Evolutionary conservation across 331 rosid genomes (phyloP), one percentile per base, ranked within the genome.

Genomic region (Ulmus americana): DNA sequence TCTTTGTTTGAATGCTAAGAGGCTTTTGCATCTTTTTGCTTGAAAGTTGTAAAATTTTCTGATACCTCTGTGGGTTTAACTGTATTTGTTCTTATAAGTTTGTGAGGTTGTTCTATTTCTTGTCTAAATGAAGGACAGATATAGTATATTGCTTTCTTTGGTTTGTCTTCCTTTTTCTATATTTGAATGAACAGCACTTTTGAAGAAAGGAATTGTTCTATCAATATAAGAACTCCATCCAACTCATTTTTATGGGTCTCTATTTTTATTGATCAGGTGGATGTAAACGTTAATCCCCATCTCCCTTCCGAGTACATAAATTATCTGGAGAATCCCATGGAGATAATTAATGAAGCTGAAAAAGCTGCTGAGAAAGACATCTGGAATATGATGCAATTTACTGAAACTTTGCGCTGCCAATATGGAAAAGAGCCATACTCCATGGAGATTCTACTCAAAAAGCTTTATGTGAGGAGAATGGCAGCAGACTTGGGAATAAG

Each of bases 401-500:
- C 98, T 47, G 98, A 86, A 68, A 86, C 72, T 77, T 76, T 92
- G 55, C 94, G 91, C 47, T 59, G 88, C 67, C 97, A 92, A 47
- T 82, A 86, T 53, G 98, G 98, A 69, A 92, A 92, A 71, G 98
- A 92, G 74, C 98, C 98, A 61, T 71, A 55, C 68, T 80, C 97
- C 59, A 83, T 89, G 98, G 97, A 83, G 86, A 66, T 86, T 73
- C 73, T 92, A n/a, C 68, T 89, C 67, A 80, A 85, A 81, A 89
- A 86, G 79, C 95, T 92, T 51, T 92, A 92, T 51, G 84, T 89
- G 75, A 80, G 85, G 71, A 89, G 97, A 84, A 92, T 92, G 98
- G 90, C 98, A 1, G 98, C 95, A n/a, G 98, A 92, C 80, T 74
- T 92, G 16, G 97, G 98, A 60, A 79, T 92, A 74, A 67, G 69